Percentiles rank a stretch among this genome's conserved stretches.
Evolutionary conservation across 306 rosid genomes (phyloP).

Genomic region (Neltuma alba): DNA sequence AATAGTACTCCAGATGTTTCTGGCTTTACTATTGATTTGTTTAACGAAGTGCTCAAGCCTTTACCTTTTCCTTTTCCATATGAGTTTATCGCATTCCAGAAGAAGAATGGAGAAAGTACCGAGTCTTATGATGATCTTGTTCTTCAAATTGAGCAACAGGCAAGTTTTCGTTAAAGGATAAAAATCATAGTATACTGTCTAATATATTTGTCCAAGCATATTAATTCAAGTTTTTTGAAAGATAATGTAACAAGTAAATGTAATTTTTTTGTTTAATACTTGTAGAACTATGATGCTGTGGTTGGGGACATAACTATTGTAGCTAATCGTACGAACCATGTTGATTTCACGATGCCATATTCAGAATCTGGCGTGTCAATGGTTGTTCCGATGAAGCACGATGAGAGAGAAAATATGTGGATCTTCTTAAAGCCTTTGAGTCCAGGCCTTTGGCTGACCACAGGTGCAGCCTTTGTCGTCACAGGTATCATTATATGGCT

Average conservation of each 20-base stretch:
- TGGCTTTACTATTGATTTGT: conserved; percentile 40
- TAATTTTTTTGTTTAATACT: background rate
- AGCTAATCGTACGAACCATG: conserved; percentile 34
- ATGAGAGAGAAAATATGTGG: conserved; percentile 38
- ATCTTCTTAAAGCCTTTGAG: conserved; percentile 52
- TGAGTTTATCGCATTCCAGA: conserved; percentile 23
- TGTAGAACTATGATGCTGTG: conserved; percentile 39
- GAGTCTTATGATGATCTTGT: conserved; percentile 35
- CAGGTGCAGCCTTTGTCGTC: conserved; percentile 24
- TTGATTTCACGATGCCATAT: conserved; percentile 53
- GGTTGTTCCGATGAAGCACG: conserved; percentile 39
- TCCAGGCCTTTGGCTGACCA: conserved; percentile 48
- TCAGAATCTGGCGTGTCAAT: conserved; percentile 47
- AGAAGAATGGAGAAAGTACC: background rate
- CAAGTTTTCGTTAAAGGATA: conserved; percentile 9
- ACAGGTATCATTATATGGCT: conserved; percentile 44
- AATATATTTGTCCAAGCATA: too few relatives aligned
- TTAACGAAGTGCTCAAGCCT: conserved; percentile 19
- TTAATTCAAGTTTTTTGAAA: background rate
- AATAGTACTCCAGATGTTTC: conserved; percentile 23
- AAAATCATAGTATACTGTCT: too few relatives aligned
- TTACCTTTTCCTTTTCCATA: conserved; percentile 38
- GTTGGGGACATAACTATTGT: conserved; percentile 56
- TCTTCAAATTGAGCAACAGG: background rate
- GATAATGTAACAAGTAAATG: background rate